Evolutionary conservation across 306 rosid species (phyloP).

Genomic region (Cucumis hystrix): DNA sequence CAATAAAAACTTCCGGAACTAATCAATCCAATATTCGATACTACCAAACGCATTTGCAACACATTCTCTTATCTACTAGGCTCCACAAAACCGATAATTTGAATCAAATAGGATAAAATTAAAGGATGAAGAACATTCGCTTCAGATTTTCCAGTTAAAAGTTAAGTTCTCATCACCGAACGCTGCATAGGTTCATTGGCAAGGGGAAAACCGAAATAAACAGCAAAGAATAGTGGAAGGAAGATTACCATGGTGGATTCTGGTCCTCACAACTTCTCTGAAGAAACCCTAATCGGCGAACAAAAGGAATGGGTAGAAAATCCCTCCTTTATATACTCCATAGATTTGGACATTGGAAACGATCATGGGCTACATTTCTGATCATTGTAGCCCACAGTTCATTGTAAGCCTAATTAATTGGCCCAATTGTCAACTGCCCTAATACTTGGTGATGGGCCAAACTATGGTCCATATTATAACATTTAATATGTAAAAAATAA

Average conservation of each 20-base stretch:
- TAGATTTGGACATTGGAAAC: not conserved
- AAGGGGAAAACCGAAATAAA: not conserved
- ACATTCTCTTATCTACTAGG: not conserved
- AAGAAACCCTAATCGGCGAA: not conserved
- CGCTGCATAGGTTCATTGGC: not conserved
- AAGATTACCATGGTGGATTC: not conserved
- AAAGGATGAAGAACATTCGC: not conserved
- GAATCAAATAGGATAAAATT: not conserved
- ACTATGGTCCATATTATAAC: not conserved
- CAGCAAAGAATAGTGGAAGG: not conserved
- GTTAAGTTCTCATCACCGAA: not conserved
- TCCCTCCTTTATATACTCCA: not conserved
- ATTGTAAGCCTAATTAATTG: not conserved
- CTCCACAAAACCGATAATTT: not conserved
- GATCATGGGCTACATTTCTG: not conserved
- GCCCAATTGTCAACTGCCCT: not conserved
- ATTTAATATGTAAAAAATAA: too few relatives aligned
- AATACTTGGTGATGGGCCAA: not conserved
- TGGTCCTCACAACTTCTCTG: not conserved
- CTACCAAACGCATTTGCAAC: not conserved
- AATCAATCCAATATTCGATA: not conserved
- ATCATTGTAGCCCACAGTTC: not conserved
- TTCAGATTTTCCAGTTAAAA: not conserved
- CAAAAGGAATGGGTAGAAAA: rapidly evolving
- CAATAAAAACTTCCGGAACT: not conserved